These are phyloP conservation scores for Fennellomyces sp. DNA, from an alignment of 371 early-diverging fungal genomes.

Conservation along the genomic window DNA sequence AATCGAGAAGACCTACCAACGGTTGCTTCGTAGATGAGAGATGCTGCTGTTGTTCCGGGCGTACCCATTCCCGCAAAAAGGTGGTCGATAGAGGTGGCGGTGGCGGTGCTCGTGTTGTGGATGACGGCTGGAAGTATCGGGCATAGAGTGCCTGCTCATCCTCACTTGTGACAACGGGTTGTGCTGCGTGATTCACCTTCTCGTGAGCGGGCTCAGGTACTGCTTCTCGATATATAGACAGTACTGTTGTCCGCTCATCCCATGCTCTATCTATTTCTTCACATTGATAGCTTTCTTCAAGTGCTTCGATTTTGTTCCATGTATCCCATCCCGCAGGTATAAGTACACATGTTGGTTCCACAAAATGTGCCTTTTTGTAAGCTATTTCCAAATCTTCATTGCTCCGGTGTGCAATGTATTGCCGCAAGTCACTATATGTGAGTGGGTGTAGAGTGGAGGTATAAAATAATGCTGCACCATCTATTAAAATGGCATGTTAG, in stretches of 20 bases:
- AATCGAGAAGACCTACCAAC: too few species aligned
- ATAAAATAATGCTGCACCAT: slow-evolving; percentile 90
- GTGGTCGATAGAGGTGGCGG: neutral
- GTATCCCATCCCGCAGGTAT: slow-evolving; percentile 96
- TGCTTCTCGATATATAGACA: slow-evolving; percentile 41
- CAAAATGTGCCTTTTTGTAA: slow-evolving; percentile 70
- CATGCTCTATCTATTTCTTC: slow-evolving; percentile 62
- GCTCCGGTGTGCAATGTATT: slow-evolving; percentile 80
- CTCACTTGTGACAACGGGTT: slow-evolving; percentile 65
- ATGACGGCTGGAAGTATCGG: slow-evolving; percentile 35
- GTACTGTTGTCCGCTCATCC: slow-evolving; percentile 41
- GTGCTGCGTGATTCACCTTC: slow-evolving; percentile 34
- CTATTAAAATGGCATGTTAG: slow-evolving; percentile 34
- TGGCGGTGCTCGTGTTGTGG: neutral
- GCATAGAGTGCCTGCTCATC: slow-evolving; percentile 84
- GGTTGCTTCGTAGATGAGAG: too few species aligned
- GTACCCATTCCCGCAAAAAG: neutral
- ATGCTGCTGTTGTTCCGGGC: neutral
- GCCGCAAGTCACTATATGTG: slow-evolving; percentile 74
- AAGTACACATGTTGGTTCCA: slow-evolving; percentile 87
- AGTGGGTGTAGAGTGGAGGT: slow-evolving; percentile 80
- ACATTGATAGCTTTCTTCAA: slow-evolving; percentile 80
- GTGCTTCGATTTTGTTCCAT: slow-evolving; percentile 82
- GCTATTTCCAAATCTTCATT: neutral
- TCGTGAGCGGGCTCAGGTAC: slow-evolving; percentile 39